phyloP scores from a whole-genome alignment of 106 monocot species.

The Triglochin maritima region DNA sequence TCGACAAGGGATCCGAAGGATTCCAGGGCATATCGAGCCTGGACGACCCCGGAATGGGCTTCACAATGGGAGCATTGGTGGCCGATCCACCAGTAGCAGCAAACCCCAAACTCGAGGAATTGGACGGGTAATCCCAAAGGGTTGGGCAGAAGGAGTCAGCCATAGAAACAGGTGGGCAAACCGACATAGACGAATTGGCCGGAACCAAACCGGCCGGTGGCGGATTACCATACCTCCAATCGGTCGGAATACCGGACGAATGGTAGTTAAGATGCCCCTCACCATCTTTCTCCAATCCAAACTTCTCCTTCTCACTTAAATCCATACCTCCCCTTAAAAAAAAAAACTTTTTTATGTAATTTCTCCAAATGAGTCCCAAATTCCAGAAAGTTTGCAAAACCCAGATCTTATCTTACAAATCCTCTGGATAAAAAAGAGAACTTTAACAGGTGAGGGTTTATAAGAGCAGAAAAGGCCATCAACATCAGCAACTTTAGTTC shows the following conservation, averaged over 20 bases:
- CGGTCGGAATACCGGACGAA: constrained; percentile 4
- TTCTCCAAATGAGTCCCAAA: not conserved
- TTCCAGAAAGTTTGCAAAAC: not conserved
- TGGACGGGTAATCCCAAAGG: constrained; percentile 19
- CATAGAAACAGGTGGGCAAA: constrained; percentile 17
- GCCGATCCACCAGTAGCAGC: not conserved
- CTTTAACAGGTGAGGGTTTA: not conserved
- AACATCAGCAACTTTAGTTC: not conserved
- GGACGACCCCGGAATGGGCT: constrained; percentile 1
- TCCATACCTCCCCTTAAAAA: constrained; percentile 22
- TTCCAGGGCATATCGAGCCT: constrained; percentile 17
- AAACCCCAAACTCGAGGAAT: constrained; percentile 8
- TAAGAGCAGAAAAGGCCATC: not conserved
- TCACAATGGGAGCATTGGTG: constrained; percentile 4
- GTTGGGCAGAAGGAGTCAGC: constrained; percentile 21
- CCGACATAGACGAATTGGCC: no score
- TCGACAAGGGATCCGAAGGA: constrained; percentile 8
- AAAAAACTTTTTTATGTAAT: not conserved
- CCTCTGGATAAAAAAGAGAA: not conserved
- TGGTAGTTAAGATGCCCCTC: constrained; percentile 13
- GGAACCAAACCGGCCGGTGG: no score
- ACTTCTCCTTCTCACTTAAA: constrained; percentile 37
- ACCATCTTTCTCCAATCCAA: constrained; percentile 28
- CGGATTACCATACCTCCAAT: not conserved
- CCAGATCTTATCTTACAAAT: not conserved